Evolutionary conservation across 768 basidiomycete species (phyloP), one percentile per base, ranked within the genome.

Genomic region (Gloeopeniophorella convolvens): DNA sequence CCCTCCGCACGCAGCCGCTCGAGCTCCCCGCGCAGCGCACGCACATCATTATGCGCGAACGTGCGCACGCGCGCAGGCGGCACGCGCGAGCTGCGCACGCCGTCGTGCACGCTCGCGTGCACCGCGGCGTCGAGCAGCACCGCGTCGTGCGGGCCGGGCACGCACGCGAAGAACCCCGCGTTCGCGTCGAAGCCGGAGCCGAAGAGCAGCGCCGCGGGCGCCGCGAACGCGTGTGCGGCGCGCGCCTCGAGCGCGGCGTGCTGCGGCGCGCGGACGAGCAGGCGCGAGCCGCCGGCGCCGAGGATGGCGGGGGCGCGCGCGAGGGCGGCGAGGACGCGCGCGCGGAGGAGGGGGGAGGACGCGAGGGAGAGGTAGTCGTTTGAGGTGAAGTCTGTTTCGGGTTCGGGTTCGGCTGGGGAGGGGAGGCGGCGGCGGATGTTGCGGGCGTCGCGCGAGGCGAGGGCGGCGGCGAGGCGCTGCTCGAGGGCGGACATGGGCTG

Each of bases 161-260:
- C 66, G 37, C 78, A 78, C 0, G 87, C 72, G 69, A 94, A 94
- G 65, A 95, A 80, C 0, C 84, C 86, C 3, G 83, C 85, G 63
- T 95, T 98, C 8, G 92, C 91, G 66, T 95, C 93, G 64, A 85
- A 94, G 0, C 93, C 93, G 0, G 89, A 92, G 65, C 91, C 93
- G 77, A 93, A 94, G 4, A 96, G 73, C 8, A 96, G 71, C 0
- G 87, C 88, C 0, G 80, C 71, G 30, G 74, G 75, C 5, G 78
- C 69, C 13, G 65, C 58, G 66, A 93, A 90, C 63, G 89, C 85
- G 2, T 43, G 57, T 3, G 72, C 70, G 8, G 93, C 72, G 3
- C 91, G 78, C 4, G 66, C 66, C 63, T 98, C 94, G 34, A 98
- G 75, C 8, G 73, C 69, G 16, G 68, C 70, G 65, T 96, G 93